These are phyloP conservation scores for Orbilia javanica DNA, from an alignment of 2,329 filamentous ascomycete genomes.

Conservation along the genomic window DNA sequence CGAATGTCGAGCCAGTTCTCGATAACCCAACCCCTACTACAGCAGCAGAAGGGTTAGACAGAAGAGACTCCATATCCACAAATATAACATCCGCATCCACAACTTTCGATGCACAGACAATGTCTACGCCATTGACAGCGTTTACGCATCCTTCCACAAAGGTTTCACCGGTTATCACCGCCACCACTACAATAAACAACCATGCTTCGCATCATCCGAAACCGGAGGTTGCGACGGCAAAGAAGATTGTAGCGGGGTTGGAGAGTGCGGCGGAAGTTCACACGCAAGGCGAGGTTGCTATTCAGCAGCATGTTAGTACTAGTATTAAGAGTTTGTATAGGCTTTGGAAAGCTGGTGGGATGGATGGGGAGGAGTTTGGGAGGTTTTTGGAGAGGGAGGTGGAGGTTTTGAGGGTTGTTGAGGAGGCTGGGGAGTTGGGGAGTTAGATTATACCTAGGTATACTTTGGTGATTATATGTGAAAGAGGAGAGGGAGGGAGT, in stretches of 20 bases:
- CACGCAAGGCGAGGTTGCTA: slow-evolving; percentile 77
- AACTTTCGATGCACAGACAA: slow-evolving; percentile 3
- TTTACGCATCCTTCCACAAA: slow-evolving; percentile 47
- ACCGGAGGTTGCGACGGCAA: slow-evolving; percentile 72
- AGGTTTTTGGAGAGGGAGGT: slow-evolving; percentile 78
- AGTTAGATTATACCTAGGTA: too few relatives aligned
- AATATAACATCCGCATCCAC: slow-evolving; percentile 24
- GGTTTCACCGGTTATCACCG: slow-evolving; percentile 57
- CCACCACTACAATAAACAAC: slow-evolving; percentile 1
- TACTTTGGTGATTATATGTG: not conserved
- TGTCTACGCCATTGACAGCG: slow-evolving; percentile 37
- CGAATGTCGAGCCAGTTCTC: slow-evolving; percentile 82
- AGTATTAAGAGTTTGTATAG: slow-evolving; percentile 82
- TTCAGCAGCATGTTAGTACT: slow-evolving; percentile 82
- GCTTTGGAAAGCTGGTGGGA: slow-evolving; percentile 77
- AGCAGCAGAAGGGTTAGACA: slow-evolving; percentile 1
- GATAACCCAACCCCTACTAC: slow-evolving; percentile 67
- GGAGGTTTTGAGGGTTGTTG: slow-evolving; percentile 77
- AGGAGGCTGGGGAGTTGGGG: slow-evolving; percentile 67
- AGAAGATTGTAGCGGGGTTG: slow-evolving; percentile 71
- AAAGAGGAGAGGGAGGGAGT: not conserved
- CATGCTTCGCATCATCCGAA: not conserved
- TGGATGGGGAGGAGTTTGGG: slow-evolving; percentile 81
- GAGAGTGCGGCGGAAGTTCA: slow-evolving; percentile 71
- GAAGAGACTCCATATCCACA: slow-evolving; percentile 47